phyloP scores from a whole-genome alignment of 257 asterid genomes.

The Penstemon barbatus region DNA sequence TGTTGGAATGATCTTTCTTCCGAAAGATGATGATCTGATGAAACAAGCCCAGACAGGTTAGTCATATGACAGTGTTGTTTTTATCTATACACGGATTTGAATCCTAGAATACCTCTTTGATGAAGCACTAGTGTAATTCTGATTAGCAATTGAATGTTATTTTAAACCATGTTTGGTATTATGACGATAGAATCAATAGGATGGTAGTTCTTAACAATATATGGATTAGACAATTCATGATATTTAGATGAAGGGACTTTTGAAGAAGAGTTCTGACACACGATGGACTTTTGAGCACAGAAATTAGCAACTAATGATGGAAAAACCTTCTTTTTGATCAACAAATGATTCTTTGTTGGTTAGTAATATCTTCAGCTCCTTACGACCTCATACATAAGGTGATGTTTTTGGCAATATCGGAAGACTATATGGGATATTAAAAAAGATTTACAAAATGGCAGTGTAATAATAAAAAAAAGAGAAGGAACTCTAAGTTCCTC shows the following conservation, averaged over 20 bases:
- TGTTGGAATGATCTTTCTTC: slow-evolving; percentile 95
- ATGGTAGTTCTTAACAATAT: slow-evolving; percentile 8
- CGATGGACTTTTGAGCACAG: slow-evolving; percentile 3
- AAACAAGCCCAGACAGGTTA: slow-evolving; percentile 79
- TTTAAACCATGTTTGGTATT: neutral
- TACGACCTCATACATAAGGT: neutral
- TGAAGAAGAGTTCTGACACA: slow-evolving; percentile 15
- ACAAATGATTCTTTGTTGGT: neutral
- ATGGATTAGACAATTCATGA: neutral
- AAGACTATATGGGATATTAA: neutral
- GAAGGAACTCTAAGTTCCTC: neutral
- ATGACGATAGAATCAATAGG: neutral
- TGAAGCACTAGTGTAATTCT: neutral
- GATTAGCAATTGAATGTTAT: slow-evolving; percentile 2
- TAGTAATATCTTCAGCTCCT: no score
- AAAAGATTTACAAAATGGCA: neutral
- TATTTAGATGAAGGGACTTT: slow-evolving; percentile 8
- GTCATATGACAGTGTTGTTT: slow-evolving; percentile 24
- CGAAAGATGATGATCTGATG: slow-evolving; percentile 63
- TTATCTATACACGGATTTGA: neutral
- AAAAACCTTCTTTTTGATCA: neutral
- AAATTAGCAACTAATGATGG: slow-evolving; percentile 9
- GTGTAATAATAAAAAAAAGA: neutral
- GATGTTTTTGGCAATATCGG: neutral
- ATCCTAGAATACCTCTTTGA: neutral